These are phyloP conservation scores for Candida vaughaniae DNA, from an alignment of 805 yeast species.

Conservation along the genomic window DNA sequence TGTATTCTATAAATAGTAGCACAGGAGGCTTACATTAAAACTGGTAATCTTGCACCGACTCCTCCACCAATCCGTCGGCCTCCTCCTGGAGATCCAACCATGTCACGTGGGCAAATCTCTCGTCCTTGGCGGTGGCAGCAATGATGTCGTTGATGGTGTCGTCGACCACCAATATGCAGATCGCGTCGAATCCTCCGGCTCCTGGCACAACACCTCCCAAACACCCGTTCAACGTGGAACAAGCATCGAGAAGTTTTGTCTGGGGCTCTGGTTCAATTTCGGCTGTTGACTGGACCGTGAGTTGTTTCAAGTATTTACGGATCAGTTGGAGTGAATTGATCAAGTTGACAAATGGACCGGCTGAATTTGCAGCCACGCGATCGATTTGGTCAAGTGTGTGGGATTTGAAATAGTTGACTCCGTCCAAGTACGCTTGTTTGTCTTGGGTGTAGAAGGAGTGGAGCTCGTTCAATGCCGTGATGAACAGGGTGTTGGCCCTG, in stretches of 20 bases:
- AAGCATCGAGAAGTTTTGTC: slow-evolving; percentile 60
- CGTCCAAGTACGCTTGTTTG: slow-evolving; percentile 35
- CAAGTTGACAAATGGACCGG: slow-evolving; percentile 26
- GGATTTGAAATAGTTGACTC: slow-evolving; percentile 13
- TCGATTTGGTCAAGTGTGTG: background rate
- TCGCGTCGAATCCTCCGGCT: slow-evolving; percentile 97
- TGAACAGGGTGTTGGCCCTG: slow-evolving; percentile 55
- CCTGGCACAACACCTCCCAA: slow-evolving; percentile 98
- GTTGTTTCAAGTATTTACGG: slow-evolving; percentile 53
- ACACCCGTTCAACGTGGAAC: slow-evolving; percentile 60
- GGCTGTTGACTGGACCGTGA: slow-evolving; percentile 71
- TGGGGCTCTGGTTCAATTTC: slow-evolving; percentile 86
- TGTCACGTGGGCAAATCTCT: slow-evolving; percentile 45
- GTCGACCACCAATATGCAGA: slow-evolving; percentile 65
- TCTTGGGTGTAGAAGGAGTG: slow-evolving; percentile 26
- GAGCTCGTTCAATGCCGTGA: slow-evolving; percentile 46
- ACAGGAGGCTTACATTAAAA: too few relatives aligned
- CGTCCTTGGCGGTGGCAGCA: slow-evolving; percentile 17
- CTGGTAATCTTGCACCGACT: slow-evolving; percentile 36
- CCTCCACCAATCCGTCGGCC: slow-evolving; percentile 54
- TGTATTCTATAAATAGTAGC: too few relatives aligned
- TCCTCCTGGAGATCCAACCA: slow-evolving; percentile 73
- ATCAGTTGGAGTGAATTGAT: slow-evolving; percentile 46
- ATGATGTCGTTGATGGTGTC: slow-evolving; percentile 32
- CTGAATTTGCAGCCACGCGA: slow-evolving; percentile 9